Evolutionary conservation across 1,139 yeast species (phyloP).

Genomic region (Petasospora fabianii): DNA sequence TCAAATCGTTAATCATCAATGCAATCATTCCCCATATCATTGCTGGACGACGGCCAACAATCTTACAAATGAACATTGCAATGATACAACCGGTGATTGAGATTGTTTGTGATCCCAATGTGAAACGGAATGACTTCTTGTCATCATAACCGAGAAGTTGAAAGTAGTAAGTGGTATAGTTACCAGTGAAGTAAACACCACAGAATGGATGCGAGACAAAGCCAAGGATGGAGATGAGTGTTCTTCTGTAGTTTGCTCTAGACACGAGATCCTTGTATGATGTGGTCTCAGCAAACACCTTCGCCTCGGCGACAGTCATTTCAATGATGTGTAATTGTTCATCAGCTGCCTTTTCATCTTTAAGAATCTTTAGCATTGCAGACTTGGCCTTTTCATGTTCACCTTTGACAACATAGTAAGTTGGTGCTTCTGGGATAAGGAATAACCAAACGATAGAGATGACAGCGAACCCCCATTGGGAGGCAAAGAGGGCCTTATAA

Average conservation of each 20-base stretch:
- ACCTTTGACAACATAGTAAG: slow-evolving; percentile 12
- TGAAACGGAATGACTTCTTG: slow-evolving; percentile 26
- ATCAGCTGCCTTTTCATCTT: slow-evolving; percentile 22
- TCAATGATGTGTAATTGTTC: slow-evolving; percentile 26
- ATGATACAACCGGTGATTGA: slow-evolving; percentile 31
- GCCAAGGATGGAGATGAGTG: slow-evolving; percentile 41
- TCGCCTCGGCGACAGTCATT: slow-evolving; percentile 30
- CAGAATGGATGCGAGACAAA: slow-evolving; percentile 47
- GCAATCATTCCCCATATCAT: slow-evolving; percentile 33
- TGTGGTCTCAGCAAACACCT: slow-evolving; percentile 15
- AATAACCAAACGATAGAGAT: slow-evolving; percentile 18
- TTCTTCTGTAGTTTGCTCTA: slow-evolving; percentile 46
- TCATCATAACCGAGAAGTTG: slow-evolving; percentile 33
- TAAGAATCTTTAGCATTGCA: slow-evolving; percentile 19
- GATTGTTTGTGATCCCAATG: slow-evolving; percentile 31
- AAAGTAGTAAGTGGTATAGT: slow-evolving; percentile 38
- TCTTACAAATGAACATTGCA: slow-evolving; percentile 27
- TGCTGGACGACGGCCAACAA: slow-evolving; percentile 32
- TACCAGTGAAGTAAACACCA: slow-evolving; percentile 46
- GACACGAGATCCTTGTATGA: slow-evolving; percentile 43
- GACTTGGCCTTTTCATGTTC: slow-evolving; percentile 14
- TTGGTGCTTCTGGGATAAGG: slow-evolving; percentile 16
- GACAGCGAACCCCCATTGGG: slow-evolving; percentile 34
- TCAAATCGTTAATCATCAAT: slow-evolving; percentile 28
- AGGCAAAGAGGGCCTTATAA: slow-evolving; percentile 30